phyloP scores from a whole-genome alignment of 2,329 filamentous ascomycete species.

The Penicillium crustosum region DNA sequence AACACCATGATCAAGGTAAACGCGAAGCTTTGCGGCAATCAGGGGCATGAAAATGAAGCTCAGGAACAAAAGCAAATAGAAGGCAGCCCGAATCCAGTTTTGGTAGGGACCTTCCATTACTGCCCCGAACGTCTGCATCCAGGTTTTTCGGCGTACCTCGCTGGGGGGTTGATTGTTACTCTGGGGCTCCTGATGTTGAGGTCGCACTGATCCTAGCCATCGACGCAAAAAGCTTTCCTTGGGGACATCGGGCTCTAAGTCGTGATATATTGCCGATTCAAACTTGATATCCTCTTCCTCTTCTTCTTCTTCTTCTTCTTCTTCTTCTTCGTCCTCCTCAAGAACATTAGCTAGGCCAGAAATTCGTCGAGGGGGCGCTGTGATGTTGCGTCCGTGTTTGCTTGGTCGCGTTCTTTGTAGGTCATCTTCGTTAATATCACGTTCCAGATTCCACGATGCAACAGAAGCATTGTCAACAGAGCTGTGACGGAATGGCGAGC shows the following conservation, averaged over 20 bases:
- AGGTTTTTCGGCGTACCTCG: neutral
- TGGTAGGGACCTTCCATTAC: neutral
- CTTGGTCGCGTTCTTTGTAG: conserved; percentile 35
- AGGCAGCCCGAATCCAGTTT: conserved; percentile 10
- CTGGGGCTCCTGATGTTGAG: neutral
- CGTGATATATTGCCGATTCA: neutral
- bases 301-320: conserved; percentile 34
- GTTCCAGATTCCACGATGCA: conserved; percentile 37
- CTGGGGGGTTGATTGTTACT: neutral
- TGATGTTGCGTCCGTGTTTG: conserved; percentile 35
- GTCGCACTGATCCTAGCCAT: conserved; percentile 6
- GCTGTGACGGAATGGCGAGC: conserved; percentile 22
- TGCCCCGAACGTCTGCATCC: neutral
- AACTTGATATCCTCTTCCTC: conserved; percentile 19
- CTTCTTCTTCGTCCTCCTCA: conserved; percentile 31
- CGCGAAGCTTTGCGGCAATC: conserved; percentile 20
- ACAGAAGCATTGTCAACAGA: conserved; percentile 36
- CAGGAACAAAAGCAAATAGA: conserved; percentile 16
- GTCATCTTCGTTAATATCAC: conserved; percentile 38
- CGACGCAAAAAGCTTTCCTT: conserved; percentile 9
- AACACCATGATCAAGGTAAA: conserved; percentile 8
- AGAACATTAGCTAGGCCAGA: conserved; percentile 33
- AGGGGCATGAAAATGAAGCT: conserved; percentile 11
- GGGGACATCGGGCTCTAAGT: neutral
- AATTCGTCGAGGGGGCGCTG: conserved; percentile 37